Base-by-base conservation (phyloP, 352 stramenopile species). In the Pythium utonaiense region DNA sequence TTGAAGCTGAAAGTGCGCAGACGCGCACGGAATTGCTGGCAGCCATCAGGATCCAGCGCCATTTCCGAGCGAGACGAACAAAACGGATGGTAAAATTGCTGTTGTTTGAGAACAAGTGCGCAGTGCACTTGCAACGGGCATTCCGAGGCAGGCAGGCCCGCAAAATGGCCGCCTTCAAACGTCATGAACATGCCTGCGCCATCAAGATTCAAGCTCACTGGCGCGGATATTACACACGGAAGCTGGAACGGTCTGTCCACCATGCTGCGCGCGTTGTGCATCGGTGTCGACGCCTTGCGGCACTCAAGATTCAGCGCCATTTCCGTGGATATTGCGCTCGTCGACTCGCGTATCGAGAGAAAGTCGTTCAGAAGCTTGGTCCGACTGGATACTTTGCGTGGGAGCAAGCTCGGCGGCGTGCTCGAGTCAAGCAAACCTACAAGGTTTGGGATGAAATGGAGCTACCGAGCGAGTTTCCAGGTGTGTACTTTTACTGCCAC, bases 361-460 rank as follows among this genome's bases (percentile, higher is more conserved):
- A 73, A 50, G 74, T 87, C 0, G 64, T 89, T 3, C 59, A 74
- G 13, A 73, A 64, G 31, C 67, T 78, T 27, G 82, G 80, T 12
- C 80, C 80, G 5, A 69, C 55, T 14, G 71, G 66, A 27, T 90
- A 88, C 42, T 86, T 88, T 57, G 77, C 74, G 16, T 92, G 82
- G 81, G 75, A 89, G 10, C 53, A 78, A 52, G 58, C 74, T 2
- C 57, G 75, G 8, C 50, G 57, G 6, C 65, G 71, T 16, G 71
- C 80, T 3, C 42, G 41, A 0, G 27, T 73, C n/a, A 28, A 70
- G 21, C 65, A 71, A 8, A 80, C 62, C 5, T 92, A 78, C 66
- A 77, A 86, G 41, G 77, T 90, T 6, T 95, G 84, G 84, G 74
- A 93, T 48, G 85, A 92, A 50, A 75, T 93, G 62, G 68, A 86